Conservation (phyloP, 2,329 filamentous ascomycete species). For the Stachybotrys echinatus region DNA sequence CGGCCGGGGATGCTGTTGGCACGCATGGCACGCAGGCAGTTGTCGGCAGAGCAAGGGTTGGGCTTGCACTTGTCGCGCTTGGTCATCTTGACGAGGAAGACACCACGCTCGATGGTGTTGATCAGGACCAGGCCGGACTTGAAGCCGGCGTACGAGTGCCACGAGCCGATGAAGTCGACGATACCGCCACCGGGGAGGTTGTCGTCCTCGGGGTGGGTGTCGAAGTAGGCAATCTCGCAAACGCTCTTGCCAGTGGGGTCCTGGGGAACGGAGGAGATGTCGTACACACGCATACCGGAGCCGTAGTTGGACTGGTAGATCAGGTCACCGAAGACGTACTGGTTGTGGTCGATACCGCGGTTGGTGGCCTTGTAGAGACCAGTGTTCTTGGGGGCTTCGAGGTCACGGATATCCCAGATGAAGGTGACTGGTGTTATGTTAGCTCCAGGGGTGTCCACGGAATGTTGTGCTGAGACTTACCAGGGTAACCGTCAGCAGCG, state of each 20-base stretch:
- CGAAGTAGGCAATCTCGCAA: slow-evolving; percentile 38
- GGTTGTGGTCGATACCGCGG: slow-evolving; percentile 39
- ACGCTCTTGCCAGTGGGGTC: slow-evolving; percentile 34
- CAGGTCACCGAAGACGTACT: slow-evolving; percentile 34
- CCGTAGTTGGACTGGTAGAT: slow-evolving; percentile 43
- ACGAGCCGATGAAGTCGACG: neutral
- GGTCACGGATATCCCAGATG: slow-evolving; percentile 38
- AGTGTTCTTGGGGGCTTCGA: slow-evolving; percentile 29
- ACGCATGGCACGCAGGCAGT: slow-evolving; percentile 1
- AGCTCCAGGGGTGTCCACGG: slow-evolving; percentile 17
- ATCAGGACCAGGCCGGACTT: slow-evolving; percentile 1
- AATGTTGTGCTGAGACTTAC: neutral
- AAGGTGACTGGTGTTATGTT: slow-evolving; percentile 38
- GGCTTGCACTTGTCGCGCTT: slow-evolving; percentile 2
- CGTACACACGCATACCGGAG: slow-evolving; percentile 35
- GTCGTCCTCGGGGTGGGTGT: slow-evolving; percentile 42
- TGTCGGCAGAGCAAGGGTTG: slow-evolving; percentile 1
- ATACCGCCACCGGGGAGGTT: slow-evolving; percentile 1
- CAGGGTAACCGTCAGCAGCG: slow-evolving; percentile 1
- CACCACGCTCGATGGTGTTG: slow-evolving; percentile 3
- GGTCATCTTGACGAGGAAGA: slow-evolving; percentile 2
- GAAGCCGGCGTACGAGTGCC: slow-evolving; percentile 1
- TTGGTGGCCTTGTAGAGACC: slow-evolving; percentile 32
- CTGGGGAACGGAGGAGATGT: slow-evolving; percentile 20
- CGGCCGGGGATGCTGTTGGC: neutral